Conservation (phyloP, 2,329 filamentous ascomycete genomes). For the Aspergillus terreus region DNA sequence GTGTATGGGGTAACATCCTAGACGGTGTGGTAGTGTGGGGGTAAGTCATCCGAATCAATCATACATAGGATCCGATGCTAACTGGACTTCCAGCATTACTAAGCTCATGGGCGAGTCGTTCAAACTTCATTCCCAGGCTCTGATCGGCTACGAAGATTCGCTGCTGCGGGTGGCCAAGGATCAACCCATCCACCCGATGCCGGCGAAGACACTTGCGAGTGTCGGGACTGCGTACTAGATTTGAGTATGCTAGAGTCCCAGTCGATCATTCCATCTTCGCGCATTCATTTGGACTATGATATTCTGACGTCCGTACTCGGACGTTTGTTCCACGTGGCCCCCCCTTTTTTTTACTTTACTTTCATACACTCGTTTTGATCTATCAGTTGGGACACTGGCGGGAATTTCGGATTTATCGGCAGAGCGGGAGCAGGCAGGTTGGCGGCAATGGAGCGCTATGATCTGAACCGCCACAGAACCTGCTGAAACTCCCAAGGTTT, state of each 20-base stretch:
- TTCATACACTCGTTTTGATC: conserved; percentile 32
- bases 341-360: conserved; percentile 21
- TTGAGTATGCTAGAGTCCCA: conserved; percentile 11
- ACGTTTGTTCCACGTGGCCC: neutral
- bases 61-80: conserved; percentile 34
- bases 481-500: conserved; percentile 29
- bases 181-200: conserved; percentile 41
- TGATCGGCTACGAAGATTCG: conserved; percentile 85
- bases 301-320: neutral
- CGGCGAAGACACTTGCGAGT: conserved; percentile 41
- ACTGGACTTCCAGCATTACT: conserved; percentile 43
- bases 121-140: conserved; percentile 90
- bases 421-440: conserved; percentile 33
- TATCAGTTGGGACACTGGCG: conserved; percentile 39
- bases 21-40: conserved; percentile 99
- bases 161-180: conserved; percentile 38
- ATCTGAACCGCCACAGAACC: conserved; percentile 28
- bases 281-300: neutral
- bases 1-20: conserved; percentile 95
- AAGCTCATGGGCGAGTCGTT: conserved; percentile 98
- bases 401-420: conserved; percentile 32
- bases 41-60: conserved; percentile 57
- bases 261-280: conserved; percentile 1
- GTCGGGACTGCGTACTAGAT: conserved; percentile 41
- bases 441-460: conserved; percentile 32